These are phyloP conservation scores for Saccharomycopsis javanensis DNA, from an alignment of 805 yeast genomes.

Conservation along the genomic window DNA sequence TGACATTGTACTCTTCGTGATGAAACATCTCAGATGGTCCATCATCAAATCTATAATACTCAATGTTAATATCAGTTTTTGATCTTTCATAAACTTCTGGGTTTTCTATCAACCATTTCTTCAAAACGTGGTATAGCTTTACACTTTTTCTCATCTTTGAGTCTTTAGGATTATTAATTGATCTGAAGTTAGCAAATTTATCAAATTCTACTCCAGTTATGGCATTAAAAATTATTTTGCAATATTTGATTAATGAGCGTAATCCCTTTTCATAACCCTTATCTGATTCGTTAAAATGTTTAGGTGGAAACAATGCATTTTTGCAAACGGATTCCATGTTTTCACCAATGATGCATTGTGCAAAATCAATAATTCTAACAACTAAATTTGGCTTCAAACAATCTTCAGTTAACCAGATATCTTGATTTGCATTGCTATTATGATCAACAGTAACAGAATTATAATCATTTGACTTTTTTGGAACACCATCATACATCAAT, in stretches of 20 bases:
- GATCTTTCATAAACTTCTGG: conserved; percentile 16
- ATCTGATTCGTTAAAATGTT: conserved; percentile 54
- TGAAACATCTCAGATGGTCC: conserved; percentile 14
- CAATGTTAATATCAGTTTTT: conserved; percentile 23
- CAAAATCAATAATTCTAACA: conserved; percentile 89
- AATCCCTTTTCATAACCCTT: conserved; percentile 81
- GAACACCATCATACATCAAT: conserved; percentile 76
- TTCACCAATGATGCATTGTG: conserved; percentile 75
- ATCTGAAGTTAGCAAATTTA: conserved; percentile 14
- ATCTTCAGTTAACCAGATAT: conserved; percentile 19
- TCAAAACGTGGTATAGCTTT: conserved; percentile 3
- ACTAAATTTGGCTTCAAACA: conserved; percentile 14
- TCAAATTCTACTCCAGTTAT: conserved; percentile 36
- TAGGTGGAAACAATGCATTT: conserved; percentile 57
- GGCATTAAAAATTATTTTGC: conserved; percentile 47
- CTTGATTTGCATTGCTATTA: conserved; percentile 18
- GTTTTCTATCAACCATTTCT: conserved; percentile 7
- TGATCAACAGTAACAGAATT: conserved; percentile 15
- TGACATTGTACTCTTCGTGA: background rate
- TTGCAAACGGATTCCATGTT: conserved; percentile 26
- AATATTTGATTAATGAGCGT: conserved; percentile 57
- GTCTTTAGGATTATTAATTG: background rate
- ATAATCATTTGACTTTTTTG: conserved; percentile 9
- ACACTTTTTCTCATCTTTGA: background rate
- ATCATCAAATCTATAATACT: conserved; percentile 23